Evolutionary conservation across 2,329 filamentous ascomycete genomes (phyloP), one percentile per base, ranked within the genome.

Genomic region (Cadophora sp.): DNA sequence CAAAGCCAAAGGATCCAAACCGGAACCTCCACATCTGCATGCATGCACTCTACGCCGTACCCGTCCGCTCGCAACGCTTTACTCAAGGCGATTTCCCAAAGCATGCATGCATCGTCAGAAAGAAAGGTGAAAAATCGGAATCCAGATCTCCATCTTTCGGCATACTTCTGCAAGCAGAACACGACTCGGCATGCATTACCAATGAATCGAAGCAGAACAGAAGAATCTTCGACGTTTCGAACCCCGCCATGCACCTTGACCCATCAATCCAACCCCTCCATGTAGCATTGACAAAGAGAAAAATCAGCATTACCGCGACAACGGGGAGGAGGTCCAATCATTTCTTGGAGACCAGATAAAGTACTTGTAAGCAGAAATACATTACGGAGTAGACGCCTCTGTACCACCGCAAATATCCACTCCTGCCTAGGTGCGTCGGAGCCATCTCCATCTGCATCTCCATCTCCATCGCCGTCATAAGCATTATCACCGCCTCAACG

Each of bases 261-360:
- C n/a, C n/a, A n/a, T n/a, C n/a, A n/a, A n/a, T n/a, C 34, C 56
- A 40, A 43, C 34, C 56, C 56, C 56, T 34, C 56, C 56, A 59
- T 58, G 27, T 5, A 40, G 22, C 55, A 8, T n/a, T 12, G n/a
- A 19, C 19, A 34, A 24, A 37, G 31, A 24, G 37, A 59, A 59
- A 55, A 19, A 5, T 29, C 51, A 55, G 4, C 16, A 55, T 55
- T 55, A 55, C 26, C 14, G 51, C 51, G 51, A 55, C 51, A 55
- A 55, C 51, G 51, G 27, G 6, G 14, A 19, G 14, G 51, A 31
- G 26, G 24, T 1, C 51, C 26, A 55, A 55, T 55, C 11, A 53
- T 22, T 11, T 3, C 1, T 12, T 43, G 40, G 40, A 19, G 14
- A 16, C 11, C 5, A 11, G 5, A 34, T 43, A 12, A 16, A 16